These are phyloP conservation scores for Moelleriella libera DNA, from an alignment of 2,329 filamentous ascomycete genomes.

Conservation along the genomic window DNA sequence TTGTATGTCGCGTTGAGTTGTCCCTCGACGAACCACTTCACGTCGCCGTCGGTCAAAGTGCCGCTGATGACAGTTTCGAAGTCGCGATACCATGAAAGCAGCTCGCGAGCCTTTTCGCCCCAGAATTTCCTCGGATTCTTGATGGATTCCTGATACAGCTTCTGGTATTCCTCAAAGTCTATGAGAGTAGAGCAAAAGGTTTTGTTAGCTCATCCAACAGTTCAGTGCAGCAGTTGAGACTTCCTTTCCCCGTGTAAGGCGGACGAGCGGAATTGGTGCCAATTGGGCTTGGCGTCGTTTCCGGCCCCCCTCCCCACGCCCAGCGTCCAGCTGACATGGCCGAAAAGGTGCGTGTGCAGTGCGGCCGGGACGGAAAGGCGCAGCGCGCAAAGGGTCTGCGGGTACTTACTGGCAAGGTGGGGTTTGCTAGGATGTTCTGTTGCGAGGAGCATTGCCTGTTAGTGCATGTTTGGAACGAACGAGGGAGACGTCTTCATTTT, in stretches of 20 bases:
- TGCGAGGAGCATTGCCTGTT: too few relatives aligned
- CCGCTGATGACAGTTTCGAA: constrained; percentile 82
- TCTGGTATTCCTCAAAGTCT: constrained; percentile 55
- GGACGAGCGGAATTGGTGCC: constrained; percentile 3
- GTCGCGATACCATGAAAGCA: constrained; percentile 80
- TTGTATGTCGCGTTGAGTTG: constrained; percentile 94
- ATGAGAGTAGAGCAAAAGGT: background rate
- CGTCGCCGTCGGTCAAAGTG: constrained; percentile 65
- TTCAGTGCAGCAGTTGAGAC: too few relatives aligned
- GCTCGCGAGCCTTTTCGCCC: constrained; percentile 71
- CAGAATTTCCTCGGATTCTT: constrained; percentile 82
- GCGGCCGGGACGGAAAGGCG: background rate
- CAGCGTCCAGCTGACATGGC: background rate
- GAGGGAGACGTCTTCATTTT: background rate
- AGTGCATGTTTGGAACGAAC: background rate
- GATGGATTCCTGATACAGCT: constrained; percentile 72
- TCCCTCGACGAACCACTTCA: constrained; percentile 89
- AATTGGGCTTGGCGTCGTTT: constrained; percentile 1
- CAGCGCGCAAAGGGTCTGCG: background rate
- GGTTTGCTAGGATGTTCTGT: constrained; percentile 57
- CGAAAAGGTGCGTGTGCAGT: too few relatives aligned
- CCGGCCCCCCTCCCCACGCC: background rate
- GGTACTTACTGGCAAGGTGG: constrained; percentile 45
- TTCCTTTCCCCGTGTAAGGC: background rate
- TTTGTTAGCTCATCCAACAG: too few relatives aligned